Evolutionary conservation across 31 red algal genomes (phyloP), one percentile per base, ranked within the genome.

Genomic region (Asparagopsis taxiformis): DNA sequence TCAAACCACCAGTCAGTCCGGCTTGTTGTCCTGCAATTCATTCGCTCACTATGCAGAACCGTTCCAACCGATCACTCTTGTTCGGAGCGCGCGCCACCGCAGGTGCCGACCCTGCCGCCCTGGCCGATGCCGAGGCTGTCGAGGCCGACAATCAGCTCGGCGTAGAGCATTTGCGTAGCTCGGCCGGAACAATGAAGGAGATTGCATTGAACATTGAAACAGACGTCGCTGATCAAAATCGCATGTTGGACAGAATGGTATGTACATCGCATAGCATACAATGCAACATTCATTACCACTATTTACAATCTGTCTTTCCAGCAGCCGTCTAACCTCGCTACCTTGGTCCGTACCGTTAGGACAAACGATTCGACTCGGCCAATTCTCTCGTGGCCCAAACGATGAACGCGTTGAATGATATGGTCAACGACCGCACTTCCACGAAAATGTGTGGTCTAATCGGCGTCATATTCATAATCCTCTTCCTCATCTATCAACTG

Each of bases 31-130:
- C n/a, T n/a, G n/a, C n/a, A n/a, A n/a, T n/a, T n/a, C n/a, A n/a
- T n/a, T n/a, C n/a, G n/a, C n/a, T n/a, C n/a, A n/a, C n/a, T n/a
- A 74, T 74, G 81, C 70, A 62, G 44, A 62, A 57, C 41, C 61
- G 70, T 37, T 44, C 48, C 62, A 35, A 73, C 43, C 69, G 81
- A 30, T 32, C 33, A 2, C 70, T 85, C 3, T 70, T 85, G 0
- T 85, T 85, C 70, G 70, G 70, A 43, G 16, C 60, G 25, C 59
- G 61, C 0, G 69, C 81, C 31, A 41, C 81, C 3, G 33, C 61
- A 17, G 60, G 69, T 28, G 10, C 50, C 26, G 62, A 46, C 52
- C 2, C 1, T 11, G 33, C 33, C 32, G 11, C 10, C 52, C 26
- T 41, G 36, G 20, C 6, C 7, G 70, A 50, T 13, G 15, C 56